Evolutionary conservation across 2,329 filamentous ascomycete genomes (phyloP).

Genomic region (Ascochyta clinopodiicola): DNA sequence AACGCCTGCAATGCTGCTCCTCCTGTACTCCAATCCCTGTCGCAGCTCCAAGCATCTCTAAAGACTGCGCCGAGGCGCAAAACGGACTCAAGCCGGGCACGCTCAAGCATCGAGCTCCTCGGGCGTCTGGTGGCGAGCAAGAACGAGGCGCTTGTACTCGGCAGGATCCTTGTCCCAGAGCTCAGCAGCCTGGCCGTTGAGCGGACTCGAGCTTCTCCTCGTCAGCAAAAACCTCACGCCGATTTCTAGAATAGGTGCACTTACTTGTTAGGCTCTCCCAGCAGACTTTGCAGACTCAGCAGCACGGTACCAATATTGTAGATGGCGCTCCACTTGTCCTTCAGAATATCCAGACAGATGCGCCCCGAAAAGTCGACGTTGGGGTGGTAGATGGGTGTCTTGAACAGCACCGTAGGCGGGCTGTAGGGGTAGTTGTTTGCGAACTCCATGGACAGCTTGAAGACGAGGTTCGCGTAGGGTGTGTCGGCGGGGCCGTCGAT

Average conservation of each 20-base stretch:
- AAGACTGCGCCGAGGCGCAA: neutral
- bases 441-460: slow-evolving; percentile 93
- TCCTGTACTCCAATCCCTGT: neutral
- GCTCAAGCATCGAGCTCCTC: slow-evolving; percentile 49
- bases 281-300: slow-evolving; percentile 89
- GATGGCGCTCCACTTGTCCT: slow-evolving; percentile 98
- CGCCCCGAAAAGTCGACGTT: slow-evolving; percentile 97
- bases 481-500: slow-evolving; percentile 91
- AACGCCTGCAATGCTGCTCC: slow-evolving; percentile 18
- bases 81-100: neutral
- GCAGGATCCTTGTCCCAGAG: slow-evolving; percentile 89
- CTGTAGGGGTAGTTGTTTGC: slow-evolving; percentile 92
- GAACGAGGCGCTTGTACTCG: slow-evolving; percentile 82
- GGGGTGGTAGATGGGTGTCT: slow-evolving; percentile 98
- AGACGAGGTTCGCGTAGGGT: slow-evolving; percentile 83
- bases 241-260: slow-evolving; percentile 40
- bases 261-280: slow-evolving; percentile 98
- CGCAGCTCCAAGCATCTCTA: neutral
- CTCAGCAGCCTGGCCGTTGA: slow-evolving; percentile 95
- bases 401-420: slow-evolving; percentile 91
- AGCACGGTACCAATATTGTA: slow-evolving; percentile 96
- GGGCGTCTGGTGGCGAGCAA: slow-evolving; percentile 64
- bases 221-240: slow-evolving; percentile 13
- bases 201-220: slow-evolving; percentile 75
- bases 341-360: slow-evolving; percentile 97